These are phyloP conservation scores for Helenozyma rhizophorensis DNA, from an alignment of 805 yeast genomes.

Conservation along the genomic window DNA sequence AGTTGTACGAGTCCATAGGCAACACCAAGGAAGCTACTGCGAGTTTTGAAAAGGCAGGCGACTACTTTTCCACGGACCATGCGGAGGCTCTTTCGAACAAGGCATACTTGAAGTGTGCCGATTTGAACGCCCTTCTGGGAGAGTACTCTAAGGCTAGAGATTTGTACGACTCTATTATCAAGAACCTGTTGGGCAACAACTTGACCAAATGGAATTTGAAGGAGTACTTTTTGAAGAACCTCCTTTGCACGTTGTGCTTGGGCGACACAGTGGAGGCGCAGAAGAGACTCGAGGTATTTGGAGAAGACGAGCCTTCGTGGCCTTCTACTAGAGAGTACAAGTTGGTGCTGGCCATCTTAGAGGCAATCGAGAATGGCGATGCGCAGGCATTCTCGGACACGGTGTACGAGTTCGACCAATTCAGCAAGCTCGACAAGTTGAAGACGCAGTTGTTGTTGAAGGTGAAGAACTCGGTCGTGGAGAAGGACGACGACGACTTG, in stretches of 20 bases:
- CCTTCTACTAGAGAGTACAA: constrained; percentile 71
- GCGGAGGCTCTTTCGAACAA: constrained; percentile 89
- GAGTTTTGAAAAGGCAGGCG: constrained; percentile 83
- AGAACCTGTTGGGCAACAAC: constrained; percentile 67
- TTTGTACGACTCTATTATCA: constrained; percentile 73
- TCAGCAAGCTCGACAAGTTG: constrained; percentile 84
- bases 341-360: constrained; percentile 61
- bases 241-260: constrained; percentile 76
- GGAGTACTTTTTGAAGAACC: constrained; percentile 83
- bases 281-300: constrained; percentile 59
- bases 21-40: constrained; percentile 66
- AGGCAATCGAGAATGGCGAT: constrained; percentile 77
- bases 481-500: constrained; percentile 65
- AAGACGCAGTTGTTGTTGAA: constrained; percentile 78
- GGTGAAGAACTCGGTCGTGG: constrained; percentile 69
- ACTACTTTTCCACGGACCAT: constrained; percentile 90
- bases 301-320: constrained; percentile 72
- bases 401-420: constrained; percentile 82
- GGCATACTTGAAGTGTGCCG: constrained; percentile 86
- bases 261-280: constrained; percentile 85
- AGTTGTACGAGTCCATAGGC: constrained; percentile 68
- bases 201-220: constrained; percentile 88
- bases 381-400: constrained; percentile 68
- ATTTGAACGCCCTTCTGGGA: constrained; percentile 66
- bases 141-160: constrained; percentile 72